Percentiles rank a stretch among this genome's conserved stretches.
Conservation (phyloP, 2,329 filamentous ascomycete genomes). For the Pseudohalonectria lignicola region DNA sequence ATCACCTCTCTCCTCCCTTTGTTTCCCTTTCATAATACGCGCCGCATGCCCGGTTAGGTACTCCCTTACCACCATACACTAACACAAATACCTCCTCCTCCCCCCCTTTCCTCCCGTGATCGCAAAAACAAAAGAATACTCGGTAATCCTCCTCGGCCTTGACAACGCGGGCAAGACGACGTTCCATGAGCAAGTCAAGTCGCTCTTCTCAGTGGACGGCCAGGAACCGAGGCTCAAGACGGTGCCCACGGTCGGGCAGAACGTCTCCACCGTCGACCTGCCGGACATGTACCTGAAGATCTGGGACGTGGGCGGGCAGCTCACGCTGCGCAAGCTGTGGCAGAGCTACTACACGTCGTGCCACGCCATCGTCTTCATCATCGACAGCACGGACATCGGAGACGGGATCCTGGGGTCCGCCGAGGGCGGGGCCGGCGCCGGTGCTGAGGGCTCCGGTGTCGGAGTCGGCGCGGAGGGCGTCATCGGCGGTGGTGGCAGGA, state of each 20-base stretch:
- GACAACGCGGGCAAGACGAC: constrained; percentile 99
- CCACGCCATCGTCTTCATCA: constrained; percentile 95
- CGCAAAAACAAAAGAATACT: constrained; percentile 60
- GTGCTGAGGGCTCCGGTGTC: not conserved
- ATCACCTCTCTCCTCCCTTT: not conserved
- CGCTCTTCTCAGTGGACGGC: constrained; percentile 59
- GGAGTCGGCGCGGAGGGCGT: not conserved
- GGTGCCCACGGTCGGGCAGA: constrained; percentile 93
- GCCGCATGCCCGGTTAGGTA: too few species aligned
- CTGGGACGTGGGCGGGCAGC: constrained; percentile 95
- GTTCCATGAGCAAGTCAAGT: constrained; percentile 92
- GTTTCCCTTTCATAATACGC: too few species aligned
- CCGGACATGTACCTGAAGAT: constrained; percentile 96
- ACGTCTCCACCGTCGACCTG: constrained; percentile 82
- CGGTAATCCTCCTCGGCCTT: constrained; percentile 88
- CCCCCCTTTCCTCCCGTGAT: constrained; percentile 5
- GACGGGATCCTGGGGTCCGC: constrained; percentile 57
- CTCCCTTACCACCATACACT: too few species aligned
- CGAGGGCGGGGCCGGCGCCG: constrained; percentile 10
- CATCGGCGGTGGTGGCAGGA: not conserved
- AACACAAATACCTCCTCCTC: too few species aligned
- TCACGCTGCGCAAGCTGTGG: constrained; percentile 82
- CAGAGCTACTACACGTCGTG: constrained; percentile 90
- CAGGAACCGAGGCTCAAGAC: constrained; percentile 66
- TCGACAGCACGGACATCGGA: constrained; percentile 89